Evolutionary conservation across 2,329 filamentous ascomycete species (phyloP), one percentile per base, ranked within the genome.

Genomic region (Apiospora aurea): DNA sequence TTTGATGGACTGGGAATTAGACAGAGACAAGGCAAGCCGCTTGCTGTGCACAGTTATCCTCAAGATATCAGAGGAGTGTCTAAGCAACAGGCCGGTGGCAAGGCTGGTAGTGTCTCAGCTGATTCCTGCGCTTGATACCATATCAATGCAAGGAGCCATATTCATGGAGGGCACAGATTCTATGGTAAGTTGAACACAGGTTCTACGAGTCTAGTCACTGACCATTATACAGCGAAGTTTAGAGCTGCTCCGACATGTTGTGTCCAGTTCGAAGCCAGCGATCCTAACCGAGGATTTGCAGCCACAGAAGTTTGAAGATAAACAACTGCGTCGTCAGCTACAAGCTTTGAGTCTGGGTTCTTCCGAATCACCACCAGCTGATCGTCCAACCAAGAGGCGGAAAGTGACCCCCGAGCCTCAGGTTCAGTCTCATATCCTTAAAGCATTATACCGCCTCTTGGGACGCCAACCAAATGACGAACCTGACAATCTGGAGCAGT

Each of bases 91-190:
- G 53, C 75, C 80, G 10, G 78, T 85, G 49, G 81, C 81, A 16
- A 81, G 83, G 47, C 75, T 87, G 41, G 82, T 82, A 18, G 77
- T 81, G 2, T 84, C 84, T 5, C 85, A 85, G 67, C 79, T 87
- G 21, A 78, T 85, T 11, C 81, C 83, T n/a, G 80, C 83, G 49
- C 76, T 85, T 41, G 79, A 83, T n/a, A 77, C 83, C 26, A 73
- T 84, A 16, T 77, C 79, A 3, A 73, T 78, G 6, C 80, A 81
- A 10, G 78, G 79, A 70, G 77, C 80, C 0, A 73, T 75, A 1
- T 73, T 83, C 26, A 76, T 78, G 14, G 78, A 80, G 47, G 78
- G 78, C 38, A 83, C 80, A 5, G 85, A 87, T 73, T 73, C 86
- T 69, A 83, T 81, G 82, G 85, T 87, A 80, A 74, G 81, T 75